Percentiles rank a stretch among this genome's conserved stretches.
These are phyloP conservation scores for Fraxinus baroniana DNA, from an alignment of 305 asterid species.

Conservation along the genomic window DNA sequence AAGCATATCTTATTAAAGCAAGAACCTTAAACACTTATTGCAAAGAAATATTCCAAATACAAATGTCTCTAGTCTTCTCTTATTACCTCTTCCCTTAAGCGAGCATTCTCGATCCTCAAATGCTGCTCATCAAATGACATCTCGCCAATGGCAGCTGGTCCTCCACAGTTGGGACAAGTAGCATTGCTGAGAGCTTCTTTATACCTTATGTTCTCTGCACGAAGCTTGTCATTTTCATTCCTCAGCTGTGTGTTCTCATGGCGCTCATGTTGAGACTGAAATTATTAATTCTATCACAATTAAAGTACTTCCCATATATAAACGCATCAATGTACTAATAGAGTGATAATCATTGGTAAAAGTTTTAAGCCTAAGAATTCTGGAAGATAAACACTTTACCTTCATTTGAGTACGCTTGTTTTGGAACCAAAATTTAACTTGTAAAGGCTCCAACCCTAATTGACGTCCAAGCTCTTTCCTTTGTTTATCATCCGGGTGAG, in stretches of 20 bases:
- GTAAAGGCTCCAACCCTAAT: constrained; percentile 70
- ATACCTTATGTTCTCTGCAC: constrained; percentile 77
- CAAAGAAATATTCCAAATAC: background rate
- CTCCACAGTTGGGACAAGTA: constrained; percentile 90
- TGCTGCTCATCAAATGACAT: constrained; percentile 97
- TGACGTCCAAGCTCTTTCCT: constrained; percentile 86
- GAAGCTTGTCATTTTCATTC: constrained; percentile 81
- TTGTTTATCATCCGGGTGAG: constrained; percentile 96
- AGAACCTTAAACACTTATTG: background rate
- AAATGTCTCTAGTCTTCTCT: background rate
- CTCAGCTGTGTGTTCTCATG: constrained; percentile 74
- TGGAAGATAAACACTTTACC: constrained; percentile 30
- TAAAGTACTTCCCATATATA: background rate
- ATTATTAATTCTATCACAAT: background rate
- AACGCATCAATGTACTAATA: background rate
- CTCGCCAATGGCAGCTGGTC: constrained; percentile 91
- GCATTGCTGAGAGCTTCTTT: constrained; percentile 81
- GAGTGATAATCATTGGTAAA: background rate
- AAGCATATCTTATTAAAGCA: background rate
- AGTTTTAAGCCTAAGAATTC: background rate
- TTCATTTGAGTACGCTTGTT: constrained; percentile 96
- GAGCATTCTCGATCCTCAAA: constrained; percentile 80
- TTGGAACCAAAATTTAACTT: constrained; percentile 93
- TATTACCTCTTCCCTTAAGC: constrained; percentile 83
- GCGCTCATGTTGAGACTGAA: constrained; percentile 89